A percentile compares a stretch with the other conserved stretches of the same genome.
These are phyloP conservation scores for Marchantia polymorpha DNA, from an alignment of 225 moss, liverwort and hornwort genomes.

Conservation along the genomic window DNA sequence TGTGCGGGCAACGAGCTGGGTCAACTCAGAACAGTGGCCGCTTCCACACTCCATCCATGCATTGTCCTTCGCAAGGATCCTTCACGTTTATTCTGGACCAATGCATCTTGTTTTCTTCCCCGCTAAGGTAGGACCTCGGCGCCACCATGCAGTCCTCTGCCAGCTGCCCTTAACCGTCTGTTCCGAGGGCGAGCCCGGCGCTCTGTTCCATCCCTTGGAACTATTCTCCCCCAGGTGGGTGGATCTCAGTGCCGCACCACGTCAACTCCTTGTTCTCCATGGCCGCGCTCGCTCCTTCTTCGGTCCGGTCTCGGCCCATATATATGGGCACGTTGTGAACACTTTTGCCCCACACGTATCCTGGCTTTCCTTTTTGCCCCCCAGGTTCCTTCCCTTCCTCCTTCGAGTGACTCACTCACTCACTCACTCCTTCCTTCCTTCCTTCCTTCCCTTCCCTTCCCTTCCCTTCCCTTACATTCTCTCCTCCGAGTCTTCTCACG, in stretches of 20 bases:
- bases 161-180: not conserved
- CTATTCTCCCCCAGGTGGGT: not conserved
- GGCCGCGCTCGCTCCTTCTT: not conserved
- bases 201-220: not conserved
- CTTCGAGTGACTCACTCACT: no score
- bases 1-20: not conserved
- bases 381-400: no score
- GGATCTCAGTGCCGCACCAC: not conserved
- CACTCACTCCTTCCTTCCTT: no score
- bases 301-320: not conserved
- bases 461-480: no score
- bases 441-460: no score
- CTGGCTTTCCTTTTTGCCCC: not conserved
- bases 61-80: conserved; percentile 7
- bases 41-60: not conserved
- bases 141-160: not conserved
- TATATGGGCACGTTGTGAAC: not conserved
- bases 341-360: not conserved
- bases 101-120: not conserved
- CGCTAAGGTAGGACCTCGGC: conserved; percentile 2
- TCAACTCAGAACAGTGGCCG: not conserved
- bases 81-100: not conserved
- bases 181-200: not conserved
- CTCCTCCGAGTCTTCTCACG: no score
- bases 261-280: conserved; percentile 1